Evolutionary conservation across 2,329 filamentous ascomycete species (phyloP), one percentile per base, ranked within the genome.

Genomic region (Aspergillus clavatus): DNA sequence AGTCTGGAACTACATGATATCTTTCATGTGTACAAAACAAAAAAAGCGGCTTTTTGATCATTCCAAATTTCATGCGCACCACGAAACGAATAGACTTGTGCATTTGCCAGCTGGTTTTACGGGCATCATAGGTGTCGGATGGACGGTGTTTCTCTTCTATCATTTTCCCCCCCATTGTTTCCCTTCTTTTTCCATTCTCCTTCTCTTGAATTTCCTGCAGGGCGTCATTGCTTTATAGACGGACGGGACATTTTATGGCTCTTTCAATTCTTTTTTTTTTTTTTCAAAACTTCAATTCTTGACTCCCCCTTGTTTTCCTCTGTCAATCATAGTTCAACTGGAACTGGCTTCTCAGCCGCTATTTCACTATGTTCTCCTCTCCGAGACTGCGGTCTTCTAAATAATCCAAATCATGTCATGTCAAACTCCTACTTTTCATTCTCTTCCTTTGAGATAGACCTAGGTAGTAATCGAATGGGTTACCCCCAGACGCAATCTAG

Each of bases 81-180:
- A 67, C 62, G 64, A 67, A 65, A 65, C 58, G 56, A 63, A 64
- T 67, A 67, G 63, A 67, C 59, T 62, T 65, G 56, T 63, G 62
- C 63, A 67, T 67, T 66, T 63, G 60, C 47, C 56, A 50, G 53
- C 46, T 53, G 46, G 53, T 58, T n/a, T 63, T 59, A 58, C 57
- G 61, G 63, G 63, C 62, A 66, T 66, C 58, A 53, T 55, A 53
- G 63, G 61, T 66, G 62, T 67, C 62, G 54, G 57, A 53, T 54
- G 48, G 47, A 47, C 44, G 43, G 48, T 41, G 40, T 28, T 29
- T 16, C 22, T 31, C 40, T 40, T 47, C 46, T 47, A 38, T 41
- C 27, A 37, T 38, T 42, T 19, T 40, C 19, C 28, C 27, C n/a
- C n/a, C n/a, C n/a, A n/a, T n/a, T n/a, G n/a, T n/a, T n/a, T n/a